Conservation (phyloP, 805 yeast species). For the Candida dendrica region DNA sequence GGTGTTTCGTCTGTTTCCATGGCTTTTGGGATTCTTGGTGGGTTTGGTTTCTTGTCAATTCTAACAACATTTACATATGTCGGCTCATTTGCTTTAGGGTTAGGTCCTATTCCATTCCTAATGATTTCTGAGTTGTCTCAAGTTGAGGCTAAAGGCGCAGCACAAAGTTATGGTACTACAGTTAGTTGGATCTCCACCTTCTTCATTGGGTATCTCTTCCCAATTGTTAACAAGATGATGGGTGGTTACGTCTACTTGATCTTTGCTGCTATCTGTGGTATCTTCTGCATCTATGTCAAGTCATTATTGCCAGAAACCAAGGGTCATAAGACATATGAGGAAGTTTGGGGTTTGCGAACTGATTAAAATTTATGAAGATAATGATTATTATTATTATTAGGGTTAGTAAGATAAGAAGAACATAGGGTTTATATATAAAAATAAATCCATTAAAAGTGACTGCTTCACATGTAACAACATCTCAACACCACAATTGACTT, state of each 20-base stretch:
- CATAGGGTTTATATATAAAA: background rate
- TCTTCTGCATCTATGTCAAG: slow-evolving; percentile 41
- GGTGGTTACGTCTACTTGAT: slow-evolving; percentile 77
- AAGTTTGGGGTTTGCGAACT: slow-evolving; percentile 50
- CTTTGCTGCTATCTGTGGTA: slow-evolving; percentile 53
- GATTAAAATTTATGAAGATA: slow-evolving; percentile 13
- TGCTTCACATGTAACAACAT: background rate
- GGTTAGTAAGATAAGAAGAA: background rate
- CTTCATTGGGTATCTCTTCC: slow-evolving; percentile 73
- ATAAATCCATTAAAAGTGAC: background rate
- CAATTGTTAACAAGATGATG: slow-evolving; percentile 51
- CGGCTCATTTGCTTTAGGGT: slow-evolving; percentile 80
- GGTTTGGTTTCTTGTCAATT: slow-evolving; percentile 44
- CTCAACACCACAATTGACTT: background rate
- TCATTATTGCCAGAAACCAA: slow-evolving; percentile 67
- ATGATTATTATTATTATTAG: no score
- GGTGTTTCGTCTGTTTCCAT: slow-evolving; percentile 55
- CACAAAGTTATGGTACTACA: slow-evolving; percentile 89
- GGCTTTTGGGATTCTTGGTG: slow-evolving; percentile 53
- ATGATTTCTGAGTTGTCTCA: slow-evolving; percentile 87
- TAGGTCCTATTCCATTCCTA: slow-evolving; percentile 94
- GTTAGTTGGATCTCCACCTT: slow-evolving; percentile 92
- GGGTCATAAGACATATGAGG: slow-evolving; percentile 51
- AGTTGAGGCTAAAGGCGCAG: slow-evolving; percentile 67
- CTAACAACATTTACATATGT: slow-evolving; percentile 67